Percentiles rank a stretch among this genome's conserved stretches.
These are phyloP conservation scores for Sphaerulina vaccinii DNA, from an alignment of 2,329 filamentous ascomycete species.

Conservation along the genomic window DNA sequence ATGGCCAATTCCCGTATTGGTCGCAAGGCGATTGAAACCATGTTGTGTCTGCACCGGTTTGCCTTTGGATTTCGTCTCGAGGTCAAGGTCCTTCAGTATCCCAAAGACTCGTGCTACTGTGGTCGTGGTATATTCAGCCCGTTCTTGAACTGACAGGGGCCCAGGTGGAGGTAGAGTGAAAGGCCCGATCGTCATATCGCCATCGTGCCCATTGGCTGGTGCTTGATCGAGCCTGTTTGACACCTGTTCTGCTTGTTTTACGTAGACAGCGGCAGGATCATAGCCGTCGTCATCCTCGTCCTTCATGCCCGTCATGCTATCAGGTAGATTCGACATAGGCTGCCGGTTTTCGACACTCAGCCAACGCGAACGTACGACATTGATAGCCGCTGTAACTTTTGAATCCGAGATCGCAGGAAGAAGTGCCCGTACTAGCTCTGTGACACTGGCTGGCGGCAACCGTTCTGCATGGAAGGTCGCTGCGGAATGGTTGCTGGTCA, in stretches of 20 bases:
- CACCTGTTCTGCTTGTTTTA: slow-evolving; percentile 75
- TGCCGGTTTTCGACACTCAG: slow-evolving; percentile 39
- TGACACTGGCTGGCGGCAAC: slow-evolving; percentile 71
- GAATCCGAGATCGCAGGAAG: slow-evolving; percentile 69
- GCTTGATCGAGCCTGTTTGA: slow-evolving; percentile 73
- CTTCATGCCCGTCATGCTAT: slow-evolving; percentile 16
- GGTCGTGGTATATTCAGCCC: slow-evolving; percentile 70
- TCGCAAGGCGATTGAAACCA: slow-evolving; percentile 74
- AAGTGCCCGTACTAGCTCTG: slow-evolving; percentile 78
- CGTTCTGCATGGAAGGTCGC: slow-evolving; percentile 79
- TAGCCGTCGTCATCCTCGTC: slow-evolving; percentile 83
- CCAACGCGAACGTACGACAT: slow-evolving; percentile 52
- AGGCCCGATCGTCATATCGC: slow-evolving; percentile 62
- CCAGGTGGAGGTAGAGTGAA: slow-evolving; percentile 79
- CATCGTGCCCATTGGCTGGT: slow-evolving; percentile 43
- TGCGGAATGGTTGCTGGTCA: slow-evolving; percentile 72
- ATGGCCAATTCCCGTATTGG: slow-evolving; percentile 67
- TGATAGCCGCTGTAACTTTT: slow-evolving; percentile 69
- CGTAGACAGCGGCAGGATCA: slow-evolving; percentile 78
- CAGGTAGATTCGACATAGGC: slow-evolving; percentile 14
- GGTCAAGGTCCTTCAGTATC: slow-evolving; percentile 72
- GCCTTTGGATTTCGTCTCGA: slow-evolving; percentile 59
- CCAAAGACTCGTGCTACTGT: slow-evolving; percentile 75
- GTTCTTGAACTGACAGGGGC: slow-evolving; percentile 68
- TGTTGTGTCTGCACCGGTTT: slow-evolving; percentile 44